Conservation (phyloP, 495 filamentous ascomycete genomes). For the Aspergillus sclerotioniger region DNA sequence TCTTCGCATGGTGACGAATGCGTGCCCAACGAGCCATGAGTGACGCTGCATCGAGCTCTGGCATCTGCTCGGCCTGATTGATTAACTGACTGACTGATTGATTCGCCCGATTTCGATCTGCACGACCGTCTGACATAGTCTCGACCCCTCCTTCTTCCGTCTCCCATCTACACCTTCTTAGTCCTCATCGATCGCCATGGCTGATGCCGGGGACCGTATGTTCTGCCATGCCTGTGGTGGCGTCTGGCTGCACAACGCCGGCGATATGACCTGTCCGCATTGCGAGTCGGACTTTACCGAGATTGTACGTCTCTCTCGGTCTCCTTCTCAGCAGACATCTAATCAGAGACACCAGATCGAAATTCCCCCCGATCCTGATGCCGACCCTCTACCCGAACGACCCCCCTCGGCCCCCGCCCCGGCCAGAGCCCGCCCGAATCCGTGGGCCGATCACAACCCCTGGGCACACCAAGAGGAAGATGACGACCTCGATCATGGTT, state of each 20-base stretch:
- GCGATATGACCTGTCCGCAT: constrained; percentile 67
- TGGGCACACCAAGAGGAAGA: constrained; percentile 38
- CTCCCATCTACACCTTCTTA: neutral
- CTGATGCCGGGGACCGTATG: constrained; percentile 59
- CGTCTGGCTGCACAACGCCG: constrained; percentile 73
- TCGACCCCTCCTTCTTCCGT: too few relatives aligned
- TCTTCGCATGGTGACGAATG: too few relatives aligned
- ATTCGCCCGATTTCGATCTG: too few relatives aligned
- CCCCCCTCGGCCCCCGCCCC: constrained; percentile 17
- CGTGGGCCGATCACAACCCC: constrained; percentile 38
- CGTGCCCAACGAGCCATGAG: too few relatives aligned
- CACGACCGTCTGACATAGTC: too few relatives aligned
- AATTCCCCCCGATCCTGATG: constrained; percentile 34
- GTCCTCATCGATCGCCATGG: constrained; percentile 22
- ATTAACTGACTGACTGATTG: too few relatives aligned
- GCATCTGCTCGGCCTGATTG: too few relatives aligned
- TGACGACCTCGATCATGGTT: constrained; percentile 2
- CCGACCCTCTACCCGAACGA: constrained; percentile 16
- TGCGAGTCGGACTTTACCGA: constrained; percentile 80
- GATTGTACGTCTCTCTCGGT: constrained; percentile 51
- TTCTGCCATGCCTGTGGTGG: constrained; percentile 77
- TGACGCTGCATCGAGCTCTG: too few relatives aligned
- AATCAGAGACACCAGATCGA: constrained; percentile 42
- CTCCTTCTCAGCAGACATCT: constrained; percentile 9
- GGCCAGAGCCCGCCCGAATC: constrained; percentile 24